Percentiles rank a stretch among this genome's conserved stretches.
phyloP scores from a whole-genome alignment of 495 filamentous ascomycete species.

The Hypoxylon lenormandii region DNA sequence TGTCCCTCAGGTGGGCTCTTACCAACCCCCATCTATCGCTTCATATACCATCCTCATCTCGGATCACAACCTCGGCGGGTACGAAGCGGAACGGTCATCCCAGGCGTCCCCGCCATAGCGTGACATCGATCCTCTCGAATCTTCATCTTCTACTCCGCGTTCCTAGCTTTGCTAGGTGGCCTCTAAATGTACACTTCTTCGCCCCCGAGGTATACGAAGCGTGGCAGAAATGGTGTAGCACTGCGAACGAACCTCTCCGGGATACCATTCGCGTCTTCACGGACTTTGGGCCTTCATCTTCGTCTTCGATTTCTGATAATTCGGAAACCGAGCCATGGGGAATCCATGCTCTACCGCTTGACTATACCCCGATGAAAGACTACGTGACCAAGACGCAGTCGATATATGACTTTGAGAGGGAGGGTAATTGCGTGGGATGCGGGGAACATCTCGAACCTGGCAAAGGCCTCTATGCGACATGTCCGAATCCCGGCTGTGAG shows the following conservation, averaged over 20 bases:
- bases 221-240: slow-evolving; percentile 74
- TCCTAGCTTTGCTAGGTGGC: slow-evolving; percentile 81
- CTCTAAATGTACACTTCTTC: slow-evolving; percentile 86
- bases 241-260: slow-evolving; percentile 62
- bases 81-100: slow-evolving; percentile 59
- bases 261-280: slow-evolving; percentile 65
- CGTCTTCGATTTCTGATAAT: not conserved
- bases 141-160: slow-evolving; percentile 82
- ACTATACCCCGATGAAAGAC: slow-evolving; percentile 72
- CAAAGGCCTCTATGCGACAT: slow-evolving; percentile 72
- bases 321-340: slow-evolving; percentile 50
- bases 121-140: slow-evolving; percentile 75
- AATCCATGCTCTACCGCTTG: slow-evolving; percentile 71
- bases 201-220: slow-evolving; percentile 70
- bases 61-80: slow-evolving; percentile 58
- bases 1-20: slow-evolving; percentile 83
- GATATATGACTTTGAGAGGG: slow-evolving; percentile 69
- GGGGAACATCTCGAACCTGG: slow-evolving; percentile 58
- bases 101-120: slow-evolving; percentile 66
- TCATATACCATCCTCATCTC: slow-evolving; percentile 72
- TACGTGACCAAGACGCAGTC: slow-evolving; percentile 78
- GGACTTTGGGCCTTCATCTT: slow-evolving; percentile 58
- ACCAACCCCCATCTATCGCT: slow-evolving; percentile 81
- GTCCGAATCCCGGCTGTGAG: slow-evolving; percentile 73
- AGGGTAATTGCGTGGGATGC: slow-evolving; percentile 75